phyloP scores from a whole-genome alignment of 108 stramenopile genomes.

The Nitzschia sp. region DNA sequence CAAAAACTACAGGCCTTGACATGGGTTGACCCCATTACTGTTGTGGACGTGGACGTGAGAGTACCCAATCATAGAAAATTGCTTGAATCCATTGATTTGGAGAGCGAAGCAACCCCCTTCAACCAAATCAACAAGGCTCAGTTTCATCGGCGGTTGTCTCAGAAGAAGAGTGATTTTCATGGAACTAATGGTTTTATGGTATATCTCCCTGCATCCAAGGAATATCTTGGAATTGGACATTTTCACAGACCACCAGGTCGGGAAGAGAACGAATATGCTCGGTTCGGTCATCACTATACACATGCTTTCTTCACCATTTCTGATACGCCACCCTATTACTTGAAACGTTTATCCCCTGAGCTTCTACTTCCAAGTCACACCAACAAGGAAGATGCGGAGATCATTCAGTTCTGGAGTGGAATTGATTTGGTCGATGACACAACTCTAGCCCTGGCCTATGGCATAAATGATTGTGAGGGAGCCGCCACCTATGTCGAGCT shows the following conservation, averaged over 20 bases:
- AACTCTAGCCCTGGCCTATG: slow-evolving; percentile 48
- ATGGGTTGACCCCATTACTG: slow-evolving; percentile 87
- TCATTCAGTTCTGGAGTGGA: slow-evolving; percentile 84
- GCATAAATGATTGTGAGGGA: slow-evolving; percentile 71
- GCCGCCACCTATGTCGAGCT: slow-evolving; percentile 38
- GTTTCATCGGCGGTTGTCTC: not conserved
- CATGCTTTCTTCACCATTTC: slow-evolving; percentile 55
- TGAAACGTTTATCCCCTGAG: slow-evolving; percentile 71
- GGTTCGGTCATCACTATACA: slow-evolving; percentile 88
- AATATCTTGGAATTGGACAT: slow-evolving; percentile 81
- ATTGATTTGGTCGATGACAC: slow-evolving; percentile 57
- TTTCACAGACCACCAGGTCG: slow-evolving; percentile 81
- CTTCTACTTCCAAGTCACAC: slow-evolving; percentile 52
- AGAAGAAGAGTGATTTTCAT: slow-evolving; percentile 60
- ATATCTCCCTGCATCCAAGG: slow-evolving; percentile 48
- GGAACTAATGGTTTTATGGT: slow-evolving; percentile 86
- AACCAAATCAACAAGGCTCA: not conserved
- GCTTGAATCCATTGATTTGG: not conserved
- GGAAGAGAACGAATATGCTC: slow-evolving; percentile 61
- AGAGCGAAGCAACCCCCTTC: not conserved
- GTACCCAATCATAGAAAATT: slow-evolving; percentile 18
- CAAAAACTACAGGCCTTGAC: slow-evolving; percentile 59
- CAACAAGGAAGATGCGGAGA: slow-evolving; percentile 55
- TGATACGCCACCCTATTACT: slow-evolving; percentile 35
- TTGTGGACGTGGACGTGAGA: slow-evolving; percentile 54